These are phyloP conservation scores for Solanum megistacrolobum DNA, from an alignment of 257 asterid genomes.

Conservation along the genomic window DNA sequence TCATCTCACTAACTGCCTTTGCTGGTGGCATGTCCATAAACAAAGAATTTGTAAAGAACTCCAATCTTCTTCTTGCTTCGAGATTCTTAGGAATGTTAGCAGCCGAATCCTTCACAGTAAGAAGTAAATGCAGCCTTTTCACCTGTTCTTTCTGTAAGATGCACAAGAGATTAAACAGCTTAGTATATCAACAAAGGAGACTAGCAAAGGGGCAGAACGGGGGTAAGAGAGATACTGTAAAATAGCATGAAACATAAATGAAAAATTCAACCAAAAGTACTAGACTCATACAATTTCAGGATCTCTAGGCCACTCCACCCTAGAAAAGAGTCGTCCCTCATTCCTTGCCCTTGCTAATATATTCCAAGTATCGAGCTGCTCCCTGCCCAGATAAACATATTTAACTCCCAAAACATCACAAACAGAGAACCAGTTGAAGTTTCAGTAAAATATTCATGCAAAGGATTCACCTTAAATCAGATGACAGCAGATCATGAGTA, in stretches of 20 bases:
- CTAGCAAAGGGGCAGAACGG: not conserved
- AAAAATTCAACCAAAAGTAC: not conserved
- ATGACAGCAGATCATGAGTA: constrained; percentile 76
- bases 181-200: not conserved
- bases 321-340: constrained; percentile 90
- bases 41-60: constrained; percentile 83
- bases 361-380: constrained; percentile 95
- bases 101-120: constrained; percentile 90
- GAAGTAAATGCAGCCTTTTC: constrained; percentile 89
- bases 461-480: constrained; percentile 65
- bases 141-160: constrained; percentile 83
- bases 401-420: not conserved
- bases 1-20: constrained; percentile 84
- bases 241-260: not conserved
- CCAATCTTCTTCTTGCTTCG: constrained; percentile 90
- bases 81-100: constrained; percentile 95
- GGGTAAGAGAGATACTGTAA: not conserved
- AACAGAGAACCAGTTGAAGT: not conserved
- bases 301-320: constrained; percentile 93
- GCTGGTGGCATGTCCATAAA: constrained; percentile 96
- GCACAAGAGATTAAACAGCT: not conserved
- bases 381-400: constrained; percentile 36
- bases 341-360: constrained; percentile 83
- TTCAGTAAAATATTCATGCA: constrained; percentile 1
- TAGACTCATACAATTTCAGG: constrained; percentile 57